A percentile compares a stretch with the other conserved stretches of the same genome.
Conservation (phyloP, 768 basidiomycete genomes). For the Calocybe indica region DNA sequence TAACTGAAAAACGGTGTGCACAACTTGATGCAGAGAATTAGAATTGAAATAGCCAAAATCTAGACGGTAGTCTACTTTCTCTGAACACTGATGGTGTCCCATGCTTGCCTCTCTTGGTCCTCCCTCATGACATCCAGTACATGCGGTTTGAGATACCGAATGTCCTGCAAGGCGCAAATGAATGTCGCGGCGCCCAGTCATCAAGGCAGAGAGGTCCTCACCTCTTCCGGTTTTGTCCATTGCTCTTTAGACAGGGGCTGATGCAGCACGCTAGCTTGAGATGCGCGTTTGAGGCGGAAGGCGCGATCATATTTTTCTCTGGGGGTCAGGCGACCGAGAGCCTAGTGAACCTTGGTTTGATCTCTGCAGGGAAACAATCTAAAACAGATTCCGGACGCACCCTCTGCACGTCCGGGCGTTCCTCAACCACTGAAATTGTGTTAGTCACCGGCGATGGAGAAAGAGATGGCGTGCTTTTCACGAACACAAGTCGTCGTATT, state of each 20-base stretch:
- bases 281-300: slow-evolving; percentile 82
- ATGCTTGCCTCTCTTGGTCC: slow-evolving; percentile 66
- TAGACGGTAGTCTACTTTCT: slow-evolving; percentile 45
- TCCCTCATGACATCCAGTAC: slow-evolving; percentile 71
- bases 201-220: slow-evolving; percentile 23
- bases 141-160: slow-evolving; percentile 81
- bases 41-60: neutral
- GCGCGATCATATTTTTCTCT: slow-evolving; percentile 85
- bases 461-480: slow-evolving; percentile 15
- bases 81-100: slow-evolving; percentile 74
- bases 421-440: slow-evolving; percentile 58
- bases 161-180: slow-evolving; percentile 50
- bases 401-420: slow-evolving; percentile 71
- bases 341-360: slow-evolving; percentile 40
- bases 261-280: slow-evolving; percentile 76
- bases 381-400: slow-evolving; percentile 32
- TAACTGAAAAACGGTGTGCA: neutral
- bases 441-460: slow-evolving; percentile 5
- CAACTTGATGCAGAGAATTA: neutral
- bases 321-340: slow-evolving; percentile 73
- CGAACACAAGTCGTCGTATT: slow-evolving; percentile 92
- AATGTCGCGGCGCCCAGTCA: slow-evolving; percentile 2
- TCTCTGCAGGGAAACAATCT: neutral
- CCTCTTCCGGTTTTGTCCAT: slow-evolving; percentile 75
- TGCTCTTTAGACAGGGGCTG: slow-evolving; percentile 73